Evolutionary conservation across 2,329 filamentous ascomycete genomes (phyloP).

Genomic region (Colletotrichum higginsianum): DNA sequence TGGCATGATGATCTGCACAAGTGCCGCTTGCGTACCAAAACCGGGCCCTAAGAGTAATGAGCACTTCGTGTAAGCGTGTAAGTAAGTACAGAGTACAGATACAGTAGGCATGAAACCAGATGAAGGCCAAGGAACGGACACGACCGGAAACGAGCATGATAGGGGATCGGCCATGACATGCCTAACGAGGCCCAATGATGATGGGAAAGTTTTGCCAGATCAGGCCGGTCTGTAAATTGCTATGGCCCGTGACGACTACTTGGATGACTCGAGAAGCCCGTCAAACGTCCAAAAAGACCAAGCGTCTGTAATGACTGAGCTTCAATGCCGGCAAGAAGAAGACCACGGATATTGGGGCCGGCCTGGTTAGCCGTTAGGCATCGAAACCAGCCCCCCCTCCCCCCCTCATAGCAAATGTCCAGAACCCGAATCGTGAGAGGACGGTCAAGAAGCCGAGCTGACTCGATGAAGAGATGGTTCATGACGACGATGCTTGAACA

Average conservation of each 20-base stretch:
- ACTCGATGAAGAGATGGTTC: conserved; percentile 1
- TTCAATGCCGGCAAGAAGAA: background rate
- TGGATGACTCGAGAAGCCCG: too few species aligned
- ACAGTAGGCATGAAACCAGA: conserved; percentile 6
- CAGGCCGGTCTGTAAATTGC: background rate
- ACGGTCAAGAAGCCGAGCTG: background rate
- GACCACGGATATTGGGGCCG: conserved; percentile 9
- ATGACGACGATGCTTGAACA: background rate
- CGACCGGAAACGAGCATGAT: conserved; percentile 1
- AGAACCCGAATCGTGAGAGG: conserved; percentile 7
- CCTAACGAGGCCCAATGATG: conserved; percentile 19
- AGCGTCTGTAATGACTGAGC: background rate
- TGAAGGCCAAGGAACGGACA: conserved; percentile 10
- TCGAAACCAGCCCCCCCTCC: background rate
- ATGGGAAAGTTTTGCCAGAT: conserved; percentile 4
- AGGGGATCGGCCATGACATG: background rate
- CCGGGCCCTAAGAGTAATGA: background rate
- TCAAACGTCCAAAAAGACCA: too few species aligned
- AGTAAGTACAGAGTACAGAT: too few species aligned
- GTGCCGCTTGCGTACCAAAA: conserved; percentile 4
- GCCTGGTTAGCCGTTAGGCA: background rate
- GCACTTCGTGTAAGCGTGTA: background rate
- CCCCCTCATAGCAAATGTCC: background rate
- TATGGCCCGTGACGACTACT: background rate
- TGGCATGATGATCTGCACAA: background rate